phyloP scores from a whole-genome alignment of 257 asterid species.

The Craterostigma plantagineum region DNA sequence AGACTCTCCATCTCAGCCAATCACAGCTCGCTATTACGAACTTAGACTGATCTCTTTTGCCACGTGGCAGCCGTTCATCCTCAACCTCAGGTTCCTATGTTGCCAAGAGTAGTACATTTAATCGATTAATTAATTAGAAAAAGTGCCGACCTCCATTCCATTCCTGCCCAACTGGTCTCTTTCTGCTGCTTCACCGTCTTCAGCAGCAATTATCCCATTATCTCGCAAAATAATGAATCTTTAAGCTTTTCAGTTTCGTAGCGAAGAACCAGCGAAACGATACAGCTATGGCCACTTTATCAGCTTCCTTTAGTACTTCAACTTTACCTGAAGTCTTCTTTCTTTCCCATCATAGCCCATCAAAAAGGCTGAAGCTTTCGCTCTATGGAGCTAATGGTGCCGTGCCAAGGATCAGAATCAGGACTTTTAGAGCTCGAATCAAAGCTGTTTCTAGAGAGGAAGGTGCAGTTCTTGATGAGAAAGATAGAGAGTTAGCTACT shows the following conservation, averaged over 20 bases:
- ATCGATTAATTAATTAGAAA: background rate
- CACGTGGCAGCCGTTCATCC: conserved; percentile 21
- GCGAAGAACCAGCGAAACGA: background rate
- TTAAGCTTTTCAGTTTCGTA: conserved; percentile 5
- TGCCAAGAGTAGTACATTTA: background rate
- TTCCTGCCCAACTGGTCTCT: conserved; percentile 14
- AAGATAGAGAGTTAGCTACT: conserved; percentile 13
- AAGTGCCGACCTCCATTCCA: conserved; percentile 1
- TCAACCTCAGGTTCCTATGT: conserved; percentile 12
- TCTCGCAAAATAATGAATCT: conserved; percentile 1
- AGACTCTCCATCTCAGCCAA: conserved; percentile 11
- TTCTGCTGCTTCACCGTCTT: background rate
- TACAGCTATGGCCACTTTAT: conserved; percentile 16
- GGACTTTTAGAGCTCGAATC: conserved; percentile 9
- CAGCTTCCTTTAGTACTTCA: conserved; percentile 14
- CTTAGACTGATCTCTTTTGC: conserved; percentile 9
- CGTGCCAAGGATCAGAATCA: conserved; percentile 3
- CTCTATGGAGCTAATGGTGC: conserved; percentile 2
- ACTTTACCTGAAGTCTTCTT: conserved; percentile 15
- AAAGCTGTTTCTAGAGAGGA: conserved; percentile 21
- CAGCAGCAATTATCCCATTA: background rate
- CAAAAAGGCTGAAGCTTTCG: conserved; percentile 16
- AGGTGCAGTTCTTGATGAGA: conserved; percentile 19
- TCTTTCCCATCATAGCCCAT: conserved; percentile 13
- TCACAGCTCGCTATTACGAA: conserved; percentile 9